phyloP scores from a whole-genome alignment of 768 basidiomycete genomes.

The Kwoniella shandongensis region DNA sequence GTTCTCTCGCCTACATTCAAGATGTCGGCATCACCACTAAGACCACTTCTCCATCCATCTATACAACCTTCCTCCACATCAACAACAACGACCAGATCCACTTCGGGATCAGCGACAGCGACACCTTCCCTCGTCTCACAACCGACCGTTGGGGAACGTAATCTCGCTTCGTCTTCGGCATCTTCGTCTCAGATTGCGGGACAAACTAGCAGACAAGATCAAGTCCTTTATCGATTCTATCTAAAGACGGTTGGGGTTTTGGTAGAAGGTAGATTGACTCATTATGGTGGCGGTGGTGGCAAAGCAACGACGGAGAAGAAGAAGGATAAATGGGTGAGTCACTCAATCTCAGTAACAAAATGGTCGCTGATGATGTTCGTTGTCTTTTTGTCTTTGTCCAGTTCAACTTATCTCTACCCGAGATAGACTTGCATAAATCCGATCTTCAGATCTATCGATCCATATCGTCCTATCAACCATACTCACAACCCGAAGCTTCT shows the following conservation, averaged over 20 bases:
- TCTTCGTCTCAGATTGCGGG: slow-evolving; percentile 14
- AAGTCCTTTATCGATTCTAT: slow-evolving; percentile 49
- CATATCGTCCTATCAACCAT: slow-evolving; percentile 36
- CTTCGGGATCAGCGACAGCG: background rate
- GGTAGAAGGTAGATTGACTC: slow-evolving; percentile 45
- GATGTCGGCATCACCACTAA: slow-evolving; percentile 19
- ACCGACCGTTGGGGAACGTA: slow-evolving; percentile 9
- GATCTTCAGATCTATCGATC: slow-evolving; percentile 45
- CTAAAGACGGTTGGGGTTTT: slow-evolving; percentile 50
- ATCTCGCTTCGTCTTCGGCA: slow-evolving; percentile 30
- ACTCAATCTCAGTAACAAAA: background rate
- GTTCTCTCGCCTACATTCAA: too few species aligned
- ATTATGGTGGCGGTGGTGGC: slow-evolving; percentile 28
- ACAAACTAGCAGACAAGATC: slow-evolving; percentile 33
- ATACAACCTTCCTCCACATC: background rate
- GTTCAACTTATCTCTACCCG: slow-evolving; percentile 50
- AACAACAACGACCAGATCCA: background rate
- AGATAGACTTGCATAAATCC: slow-evolving; percentile 43
- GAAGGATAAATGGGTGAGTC: slow-evolving; percentile 52
- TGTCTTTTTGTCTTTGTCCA: too few species aligned
- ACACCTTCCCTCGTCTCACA: background rate
- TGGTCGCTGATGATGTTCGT: too few species aligned
- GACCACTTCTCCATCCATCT: slow-evolving; percentile 16
- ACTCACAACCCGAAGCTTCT: slow-evolving; percentile 1
- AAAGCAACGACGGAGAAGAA: slow-evolving; percentile 21